phyloP scores from a whole-genome alignment of 345 rosid genomes.

The Triadica sebifera region DNA sequence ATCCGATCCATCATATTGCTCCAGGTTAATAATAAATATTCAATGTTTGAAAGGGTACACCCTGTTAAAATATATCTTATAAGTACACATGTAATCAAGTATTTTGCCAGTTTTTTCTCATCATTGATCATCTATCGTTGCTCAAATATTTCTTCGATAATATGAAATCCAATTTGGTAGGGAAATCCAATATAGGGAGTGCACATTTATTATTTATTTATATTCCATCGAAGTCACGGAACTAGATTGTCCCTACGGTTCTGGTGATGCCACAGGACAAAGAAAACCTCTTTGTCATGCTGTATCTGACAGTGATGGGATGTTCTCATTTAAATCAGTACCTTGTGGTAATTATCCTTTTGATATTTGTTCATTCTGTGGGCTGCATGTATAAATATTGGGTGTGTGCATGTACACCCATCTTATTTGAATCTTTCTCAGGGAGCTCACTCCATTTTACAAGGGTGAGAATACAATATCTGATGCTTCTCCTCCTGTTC shows the following conservation, averaged over 20 bases:
- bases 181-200: slow-evolving; percentile 92
- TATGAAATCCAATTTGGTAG: slow-evolving; percentile 37
- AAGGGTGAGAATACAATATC: slow-evolving; percentile 92
- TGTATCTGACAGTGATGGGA: slow-evolving; percentile 72
- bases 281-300: slow-evolving; percentile 84
- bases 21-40: background rate
- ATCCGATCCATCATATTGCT: background rate
- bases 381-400: background rate
- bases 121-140: background rate
- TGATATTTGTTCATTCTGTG: slow-evolving; percentile 1
- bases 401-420: background rate
- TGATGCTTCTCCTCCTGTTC: slow-evolving; percentile 81
- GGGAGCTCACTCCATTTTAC: slow-evolving; percentile 75
- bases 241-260: slow-evolving; percentile 74
- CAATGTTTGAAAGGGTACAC: background rate
- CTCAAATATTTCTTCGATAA: background rate
- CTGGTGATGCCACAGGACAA: slow-evolving; percentile 48
- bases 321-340: slow-evolving; percentile 69
- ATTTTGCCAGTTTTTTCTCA: background rate
- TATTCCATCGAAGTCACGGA: slow-evolving; percentile 68
- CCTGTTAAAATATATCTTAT: background rate
- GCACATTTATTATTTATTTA: slow-evolving; percentile 68
- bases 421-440: slow-evolving; percentile 34
- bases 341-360: slow-evolving; percentile 75
- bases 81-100: background rate